phyloP scores from a whole-genome alignment of 345 rosid species.

The Crucihimalaya himalaica region DNA sequence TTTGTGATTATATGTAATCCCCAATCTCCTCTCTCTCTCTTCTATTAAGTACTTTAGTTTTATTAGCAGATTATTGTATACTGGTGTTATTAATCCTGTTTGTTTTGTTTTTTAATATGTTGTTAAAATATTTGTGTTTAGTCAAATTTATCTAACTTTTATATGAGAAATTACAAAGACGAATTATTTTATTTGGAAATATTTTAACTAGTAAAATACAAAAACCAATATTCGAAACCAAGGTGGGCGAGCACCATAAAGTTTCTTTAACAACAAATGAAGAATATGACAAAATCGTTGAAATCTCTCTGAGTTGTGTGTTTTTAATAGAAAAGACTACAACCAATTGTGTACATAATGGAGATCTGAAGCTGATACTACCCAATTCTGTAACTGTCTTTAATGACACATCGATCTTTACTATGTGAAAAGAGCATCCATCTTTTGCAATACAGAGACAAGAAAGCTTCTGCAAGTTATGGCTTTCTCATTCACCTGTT shows the following conservation, averaged over 20 bases:
- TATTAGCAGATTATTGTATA: background rate
- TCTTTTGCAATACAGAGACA: slow-evolving; percentile 15
- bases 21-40: background rate
- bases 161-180: background rate
- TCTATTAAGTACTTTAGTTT: background rate
- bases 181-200: background rate
- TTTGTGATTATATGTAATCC: background rate
- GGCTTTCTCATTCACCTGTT: slow-evolving; percentile 10
- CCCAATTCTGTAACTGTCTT: slow-evolving; percentile 14
- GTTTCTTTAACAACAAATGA: slow-evolving; percentile 15
- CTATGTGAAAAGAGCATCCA: background rate
- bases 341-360: slow-evolving; percentile 24
- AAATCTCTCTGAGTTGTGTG: slow-evolving; percentile 17
- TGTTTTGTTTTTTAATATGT: background rate
- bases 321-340: slow-evolving; percentile 28
- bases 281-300: slow-evolving; percentile 24
- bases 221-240: background rate
- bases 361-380: slow-evolving; percentile 17
- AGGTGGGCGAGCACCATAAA: background rate
- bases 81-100: background rate
- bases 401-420: background rate
- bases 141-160: background rate
- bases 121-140: background rate
- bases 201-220: background rate
- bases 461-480: slow-evolving; percentile 21